Evolutionary conservation across 208 protist genomes (phyloP).

Genomic region (Wallacemonas sp.): DNA sequence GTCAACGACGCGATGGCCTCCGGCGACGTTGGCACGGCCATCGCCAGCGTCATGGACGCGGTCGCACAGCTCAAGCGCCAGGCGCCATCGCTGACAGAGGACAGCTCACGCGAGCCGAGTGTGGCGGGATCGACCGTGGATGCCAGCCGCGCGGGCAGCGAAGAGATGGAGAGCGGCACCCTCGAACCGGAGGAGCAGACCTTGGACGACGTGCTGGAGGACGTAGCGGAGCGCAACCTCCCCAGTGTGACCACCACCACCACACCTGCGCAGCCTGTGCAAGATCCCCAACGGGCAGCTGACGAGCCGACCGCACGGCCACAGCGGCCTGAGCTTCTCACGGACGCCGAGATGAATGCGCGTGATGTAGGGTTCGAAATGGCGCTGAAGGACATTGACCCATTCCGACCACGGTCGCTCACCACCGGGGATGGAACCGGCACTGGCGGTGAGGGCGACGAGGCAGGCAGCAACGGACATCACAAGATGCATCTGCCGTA

Average conservation of each 20-base stretch:
- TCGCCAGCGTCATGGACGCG: constrained; percentile 4
- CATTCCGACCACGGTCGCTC: constrained; percentile 14
- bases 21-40: constrained; percentile 4
- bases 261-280: neutral
- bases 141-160: neutral
- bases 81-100: neutral
- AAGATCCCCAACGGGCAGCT: too few relatives aligned
- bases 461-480: neutral
- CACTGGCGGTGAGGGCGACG: neutral
- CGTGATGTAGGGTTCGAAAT: neutral
- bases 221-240: neutral
- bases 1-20: neutral
- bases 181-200: neutral
- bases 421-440: neutral
- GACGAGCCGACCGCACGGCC: too few relatives aligned
- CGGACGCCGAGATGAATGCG: too few relatives aligned
- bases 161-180: neutral
- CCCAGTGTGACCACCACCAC: neutral
- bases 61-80: neutral
- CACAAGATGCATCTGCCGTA: constrained; percentile 47
- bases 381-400: constrained; percentile 27
- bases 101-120: neutral
- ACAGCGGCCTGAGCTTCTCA: too few relatives aligned
- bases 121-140: neutral
- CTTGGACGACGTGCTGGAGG: constrained; percentile 1